phyloP scores from a whole-genome alignment of 2,329 filamentous ascomycete genomes.

The Trichoderma asperellum region DNA sequence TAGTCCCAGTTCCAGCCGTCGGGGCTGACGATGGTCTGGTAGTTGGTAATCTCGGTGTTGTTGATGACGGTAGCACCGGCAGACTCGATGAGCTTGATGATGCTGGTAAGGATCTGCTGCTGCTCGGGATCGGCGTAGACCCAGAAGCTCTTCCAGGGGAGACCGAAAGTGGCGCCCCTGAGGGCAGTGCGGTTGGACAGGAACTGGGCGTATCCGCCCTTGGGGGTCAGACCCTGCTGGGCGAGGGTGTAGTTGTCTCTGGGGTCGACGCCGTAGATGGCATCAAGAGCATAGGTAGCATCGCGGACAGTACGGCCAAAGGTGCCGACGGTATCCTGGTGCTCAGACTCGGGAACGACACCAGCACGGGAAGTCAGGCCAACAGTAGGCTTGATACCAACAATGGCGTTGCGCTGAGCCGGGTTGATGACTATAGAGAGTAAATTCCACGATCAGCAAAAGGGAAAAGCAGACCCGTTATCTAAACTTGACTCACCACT shows the following conservation, averaged over 20 bases:
- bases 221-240: conserved; percentile 59
- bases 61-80: conserved; percentile 72
- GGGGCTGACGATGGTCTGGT: conserved; percentile 64
- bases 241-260: conserved; percentile 68
- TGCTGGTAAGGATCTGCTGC: conserved; percentile 52
- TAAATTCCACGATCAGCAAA: not conserved
- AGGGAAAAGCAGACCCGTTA: not conserved
- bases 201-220: conserved; percentile 60
- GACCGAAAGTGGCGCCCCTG: conserved; percentile 65
- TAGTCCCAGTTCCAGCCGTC: conserved; percentile 77
- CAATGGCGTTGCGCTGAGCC: conserved; percentile 68
- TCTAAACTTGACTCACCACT: conserved; percentile 48
- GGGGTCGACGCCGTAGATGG: conserved; percentile 66
- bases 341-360: conserved; percentile 67
- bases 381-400: conserved; percentile 77
- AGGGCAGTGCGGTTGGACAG: conserved; percentile 59
- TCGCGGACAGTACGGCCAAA: conserved; percentile 72
- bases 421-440: conserved; percentile 64
- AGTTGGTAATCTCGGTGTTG: conserved; percentile 68
- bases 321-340: conserved; percentile 71
- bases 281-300: conserved; percentile 67
- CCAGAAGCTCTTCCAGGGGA: conserved; percentile 77
- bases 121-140: conserved; percentile 60
- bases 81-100: conserved; percentile 55
- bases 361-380: conserved; percentile 68